Percentiles rank a stretch among this genome's conserved stretches.
Evolutionary conservation across 2,329 filamentous ascomycete species (phyloP).

Genomic region (Aureobasidium sp.): DNA sequence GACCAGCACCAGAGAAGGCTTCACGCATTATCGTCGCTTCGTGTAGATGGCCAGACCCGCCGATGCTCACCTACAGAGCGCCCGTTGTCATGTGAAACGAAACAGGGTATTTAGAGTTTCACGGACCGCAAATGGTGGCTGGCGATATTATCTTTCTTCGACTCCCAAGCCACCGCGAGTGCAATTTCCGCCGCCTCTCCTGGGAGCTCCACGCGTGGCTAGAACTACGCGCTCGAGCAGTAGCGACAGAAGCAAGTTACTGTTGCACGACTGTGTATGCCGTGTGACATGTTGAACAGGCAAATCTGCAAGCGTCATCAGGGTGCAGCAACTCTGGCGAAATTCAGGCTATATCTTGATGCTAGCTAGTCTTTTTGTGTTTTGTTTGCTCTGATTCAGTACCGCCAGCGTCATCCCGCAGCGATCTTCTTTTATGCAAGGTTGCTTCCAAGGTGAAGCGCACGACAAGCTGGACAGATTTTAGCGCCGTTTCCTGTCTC

Average conservation of each 20-base stretch:
- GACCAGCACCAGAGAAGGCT: neutral
- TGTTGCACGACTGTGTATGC: neutral
- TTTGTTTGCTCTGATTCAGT: neutral
- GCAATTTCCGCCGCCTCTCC: neutral
- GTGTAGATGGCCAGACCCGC: neutral
- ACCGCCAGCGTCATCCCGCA: neutral
- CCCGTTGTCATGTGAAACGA: slow-evolving; percentile 6
- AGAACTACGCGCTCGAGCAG: neutral
- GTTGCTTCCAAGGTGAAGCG: slow-evolving; percentile 6
- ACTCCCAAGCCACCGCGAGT: neutral
- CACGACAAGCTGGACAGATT: slow-evolving; percentile 1
- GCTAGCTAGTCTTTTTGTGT: neutral
- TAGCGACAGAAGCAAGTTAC: neutral
- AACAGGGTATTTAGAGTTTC: slow-evolving; percentile 7
- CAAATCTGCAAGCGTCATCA: neutral
- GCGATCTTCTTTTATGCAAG: slow-evolving; percentile 8
- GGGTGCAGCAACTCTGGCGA: neutral
- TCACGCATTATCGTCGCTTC: neutral
- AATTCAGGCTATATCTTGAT: neutral
- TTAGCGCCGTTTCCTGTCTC: neutral
- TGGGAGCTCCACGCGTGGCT: neutral
- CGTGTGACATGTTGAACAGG: neutral
- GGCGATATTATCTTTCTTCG: neutral
- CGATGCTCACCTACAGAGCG: neutral
- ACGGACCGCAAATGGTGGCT: neutral